Base-by-base conservation (phyloP, 495 filamentous ascomycete genomes). In the Daldinia decipiens region DNA sequence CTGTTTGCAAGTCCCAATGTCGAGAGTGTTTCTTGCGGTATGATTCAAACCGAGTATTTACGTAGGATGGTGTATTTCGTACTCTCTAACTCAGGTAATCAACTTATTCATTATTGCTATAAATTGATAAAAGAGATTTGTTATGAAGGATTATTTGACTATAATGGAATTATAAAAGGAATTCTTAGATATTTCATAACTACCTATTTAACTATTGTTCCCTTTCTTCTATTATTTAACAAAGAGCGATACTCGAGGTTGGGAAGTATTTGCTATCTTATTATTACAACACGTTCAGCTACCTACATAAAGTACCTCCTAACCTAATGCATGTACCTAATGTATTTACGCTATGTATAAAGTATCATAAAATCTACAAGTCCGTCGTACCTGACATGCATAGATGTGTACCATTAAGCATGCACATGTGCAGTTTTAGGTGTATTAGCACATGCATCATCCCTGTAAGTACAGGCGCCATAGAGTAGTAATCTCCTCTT, bases 311-410 rank as follows among this genome's bases (percentile, higher is more conserved):
- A 34, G 32, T 34, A 34, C 9, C 2, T 27, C 9, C 2, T 27
- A 5, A 24, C 21, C 4, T 47, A 47, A 47, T 29, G 12, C 12
- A 53, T 27, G 17, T 53, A 53, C 19, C 3, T 29, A 29, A 29
- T 2, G 32, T 34, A 54, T 27, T 27, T 54, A 54, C 5, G 29
- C 17, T 40, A 36, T 36, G 34, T 36, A 36, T 36, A 36, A 36
- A 36, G 0, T 21, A 2, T 47, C 17, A 47, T 47, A 47, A 47
- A 47, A 24, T 47, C 19, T 47, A 47, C 15, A 39, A 39, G 52
- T 29, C 45, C 67, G 43, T 62, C 34, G 69, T 72, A 73, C 71
- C 71, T 69, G 62, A 65, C 67, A 21, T 36, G 29, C 53, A 56
- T 56, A n/a, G n/a, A 70, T 59, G 51, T 47, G 43, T 47, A 47